phyloP scores from a whole-genome alignment of 257 asterid genomes.

The Mitragyna speciosa region DNA sequence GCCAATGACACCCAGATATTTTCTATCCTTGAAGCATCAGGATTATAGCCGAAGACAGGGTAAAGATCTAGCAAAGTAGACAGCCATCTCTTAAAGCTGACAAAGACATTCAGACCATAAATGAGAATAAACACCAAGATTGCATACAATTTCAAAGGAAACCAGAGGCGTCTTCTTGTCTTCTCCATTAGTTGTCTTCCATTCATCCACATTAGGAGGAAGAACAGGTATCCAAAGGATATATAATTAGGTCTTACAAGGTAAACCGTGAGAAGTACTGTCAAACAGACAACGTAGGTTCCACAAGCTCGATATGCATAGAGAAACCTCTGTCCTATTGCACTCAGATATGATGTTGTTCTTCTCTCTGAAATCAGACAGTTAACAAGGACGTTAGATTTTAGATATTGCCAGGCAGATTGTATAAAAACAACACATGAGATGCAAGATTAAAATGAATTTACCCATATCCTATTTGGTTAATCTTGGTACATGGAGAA shows the following conservation, averaged over 20 bases:
- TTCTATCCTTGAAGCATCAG: conserved; percentile 58
- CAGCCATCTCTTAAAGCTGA: conserved; percentile 76
- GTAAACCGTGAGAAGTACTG: conserved; percentile 85
- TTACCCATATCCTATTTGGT: too few species aligned
- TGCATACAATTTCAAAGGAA: conserved; percentile 25
- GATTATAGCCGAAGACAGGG: conserved; percentile 63
- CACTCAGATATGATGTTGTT: conserved; percentile 80
- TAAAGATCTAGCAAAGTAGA: conserved; percentile 62
- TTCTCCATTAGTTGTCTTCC: conserved; percentile 90
- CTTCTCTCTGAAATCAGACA: conserved; percentile 64
- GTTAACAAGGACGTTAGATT: background rate
- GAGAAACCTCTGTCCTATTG: conserved; percentile 77
- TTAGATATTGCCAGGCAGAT: background rate
- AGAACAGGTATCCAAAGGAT: conserved; percentile 85
- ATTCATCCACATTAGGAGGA: conserved; percentile 90
- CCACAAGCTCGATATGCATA: conserved; percentile 84
- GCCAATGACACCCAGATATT: conserved; percentile 92
- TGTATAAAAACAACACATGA: conserved; percentile 17
- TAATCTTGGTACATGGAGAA: too few species aligned
- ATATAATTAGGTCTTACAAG: conserved; percentile 75
- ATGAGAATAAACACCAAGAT: conserved; percentile 67
- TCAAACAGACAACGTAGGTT: conserved; percentile 82
- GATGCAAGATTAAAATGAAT: too few species aligned
- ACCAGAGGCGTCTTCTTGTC: conserved; percentile 86
- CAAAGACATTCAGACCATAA: conserved; percentile 69